Conservation (phyloP, 2,329 filamentous ascomycete species). For the Penicillium fuscoglaucum region DNA sequence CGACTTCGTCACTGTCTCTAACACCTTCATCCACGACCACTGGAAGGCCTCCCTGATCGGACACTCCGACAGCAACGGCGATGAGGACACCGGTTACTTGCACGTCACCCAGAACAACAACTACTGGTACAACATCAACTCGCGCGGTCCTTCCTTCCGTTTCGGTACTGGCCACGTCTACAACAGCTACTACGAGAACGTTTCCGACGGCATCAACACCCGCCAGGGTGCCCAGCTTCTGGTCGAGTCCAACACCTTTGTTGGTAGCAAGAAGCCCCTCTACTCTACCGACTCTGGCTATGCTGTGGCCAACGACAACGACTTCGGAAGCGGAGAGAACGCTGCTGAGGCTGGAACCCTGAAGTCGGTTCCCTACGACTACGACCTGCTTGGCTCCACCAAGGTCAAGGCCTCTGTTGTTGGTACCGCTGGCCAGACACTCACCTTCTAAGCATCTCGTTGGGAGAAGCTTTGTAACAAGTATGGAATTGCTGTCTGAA, state of each 20-base stretch:
- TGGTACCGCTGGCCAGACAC: constrained; percentile 37
- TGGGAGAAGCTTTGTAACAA: background rate
- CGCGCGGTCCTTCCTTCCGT: constrained; percentile 62
- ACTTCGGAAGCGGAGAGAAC: constrained; percentile 52
- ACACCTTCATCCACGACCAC: constrained; percentile 58
- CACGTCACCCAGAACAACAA: constrained; percentile 68
- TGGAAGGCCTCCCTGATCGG: constrained; percentile 62
- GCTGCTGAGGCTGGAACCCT: constrained; percentile 54
- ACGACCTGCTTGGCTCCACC: constrained; percentile 53
- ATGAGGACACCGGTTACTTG: constrained; percentile 62
- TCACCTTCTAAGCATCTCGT: constrained; percentile 30
- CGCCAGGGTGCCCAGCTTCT: constrained; percentile 60
- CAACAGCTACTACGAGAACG: constrained; percentile 53
- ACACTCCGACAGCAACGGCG: constrained; percentile 59
- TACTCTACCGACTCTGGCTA: constrained; percentile 51
- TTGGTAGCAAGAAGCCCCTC: constrained; percentile 46
- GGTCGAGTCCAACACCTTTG: constrained; percentile 57
- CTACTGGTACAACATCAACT: constrained; percentile 65
- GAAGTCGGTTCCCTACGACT: constrained; percentile 55
- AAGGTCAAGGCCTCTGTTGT: constrained; percentile 50
- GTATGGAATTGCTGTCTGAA: background rate
- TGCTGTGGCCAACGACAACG: constrained; percentile 47
- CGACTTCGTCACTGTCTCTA: constrained; percentile 58
- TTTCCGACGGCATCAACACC: constrained; percentile 57
- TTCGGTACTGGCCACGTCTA: constrained; percentile 66